Evolutionary conservation across 2,329 filamentous ascomycete genomes (phyloP).

Genomic region (Didymella pomorum): DNA sequence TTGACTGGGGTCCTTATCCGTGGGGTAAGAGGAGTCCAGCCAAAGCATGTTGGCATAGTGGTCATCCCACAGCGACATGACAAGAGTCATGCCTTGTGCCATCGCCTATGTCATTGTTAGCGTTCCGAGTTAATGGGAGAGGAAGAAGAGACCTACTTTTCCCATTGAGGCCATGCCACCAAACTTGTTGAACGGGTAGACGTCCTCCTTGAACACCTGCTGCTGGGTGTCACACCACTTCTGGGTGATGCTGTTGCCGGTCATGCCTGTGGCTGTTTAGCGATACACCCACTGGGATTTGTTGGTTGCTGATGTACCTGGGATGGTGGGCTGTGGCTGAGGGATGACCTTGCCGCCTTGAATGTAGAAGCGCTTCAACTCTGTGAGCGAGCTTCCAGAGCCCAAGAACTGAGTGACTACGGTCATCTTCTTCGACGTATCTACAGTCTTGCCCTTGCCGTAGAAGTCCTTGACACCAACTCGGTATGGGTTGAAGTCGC

Average conservation of each 20-base stretch:
- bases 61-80: slow-evolving; percentile 70
- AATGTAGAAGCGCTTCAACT: slow-evolving; percentile 59
- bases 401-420: slow-evolving; percentile 61
- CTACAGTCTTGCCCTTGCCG: slow-evolving; percentile 61
- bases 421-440: slow-evolving; percentile 53
- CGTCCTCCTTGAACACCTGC: slow-evolving; percentile 38
- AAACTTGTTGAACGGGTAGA: slow-evolving; percentile 60
- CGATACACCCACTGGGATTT: no score
- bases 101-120: slow-evolving; percentile 62
- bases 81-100: slow-evolving; percentile 67
- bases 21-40: slow-evolving; percentile 65
- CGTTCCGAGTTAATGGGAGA: not conserved
- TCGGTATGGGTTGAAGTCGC: slow-evolving; percentile 68
- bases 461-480: slow-evolving; percentile 70
- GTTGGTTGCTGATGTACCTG: slow-evolving; percentile 28
- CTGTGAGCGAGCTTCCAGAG: slow-evolving; percentile 50
- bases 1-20: slow-evolving; percentile 40
- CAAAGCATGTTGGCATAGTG: slow-evolving; percentile 74
- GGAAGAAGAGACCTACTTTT: slow-evolving; percentile 58
- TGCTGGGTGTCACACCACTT: slow-evolving; percentile 44
- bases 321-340: slow-evolving; percentile 54
- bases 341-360: slow-evolving; percentile 59
- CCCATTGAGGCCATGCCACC: slow-evolving; percentile 67
- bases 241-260: slow-evolving; percentile 43
- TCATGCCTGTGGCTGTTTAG: slow-evolving; percentile 42